Percentiles rank a stretch among this genome's conserved stretches.
Evolutionary conservation across 345 rosid species (phyloP).

Genomic region (Melastoma malabathricum): DNA sequence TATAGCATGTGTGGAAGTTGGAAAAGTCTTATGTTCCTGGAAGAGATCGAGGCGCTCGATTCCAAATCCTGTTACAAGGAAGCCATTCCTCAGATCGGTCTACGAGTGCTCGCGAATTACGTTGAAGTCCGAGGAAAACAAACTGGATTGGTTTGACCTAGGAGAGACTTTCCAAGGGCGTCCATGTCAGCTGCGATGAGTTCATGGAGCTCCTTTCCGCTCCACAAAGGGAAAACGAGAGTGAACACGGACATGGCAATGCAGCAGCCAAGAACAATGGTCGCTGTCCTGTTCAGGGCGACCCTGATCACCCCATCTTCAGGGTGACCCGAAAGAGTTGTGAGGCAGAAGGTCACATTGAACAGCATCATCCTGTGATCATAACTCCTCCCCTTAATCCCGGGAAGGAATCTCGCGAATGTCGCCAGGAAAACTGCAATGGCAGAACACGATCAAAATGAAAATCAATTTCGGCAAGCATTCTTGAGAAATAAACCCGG

Average conservation of each 20-base stretch:
- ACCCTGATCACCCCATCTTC: slow-evolving; percentile 13
- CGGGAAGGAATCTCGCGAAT: slow-evolving; percentile 22
- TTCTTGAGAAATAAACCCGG: neutral
- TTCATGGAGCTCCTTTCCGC: slow-evolving; percentile 27
- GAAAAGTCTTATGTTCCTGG: too few species aligned
- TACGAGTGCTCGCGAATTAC: too few species aligned
- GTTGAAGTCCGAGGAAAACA: neutral
- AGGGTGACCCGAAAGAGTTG: slow-evolving; percentile 21
- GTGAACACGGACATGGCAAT: slow-evolving; percentile 7
- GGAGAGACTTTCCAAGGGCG: slow-evolving; percentile 17
- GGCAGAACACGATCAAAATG: neutral
- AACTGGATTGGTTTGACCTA: slow-evolving; percentile 11
- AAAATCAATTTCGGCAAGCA: neutral
- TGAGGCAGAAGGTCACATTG: slow-evolving; percentile 25
- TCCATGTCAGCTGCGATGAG: slow-evolving; percentile 15
- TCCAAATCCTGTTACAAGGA: too few species aligned
- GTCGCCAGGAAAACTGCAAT: slow-evolving; percentile 17
- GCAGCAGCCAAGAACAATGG: slow-evolving; percentile 15
- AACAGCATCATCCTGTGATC: slow-evolving; percentile 26
- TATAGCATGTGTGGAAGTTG: too few species aligned
- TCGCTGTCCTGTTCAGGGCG: slow-evolving; percentile 13
- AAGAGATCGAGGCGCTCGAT: too few species aligned
- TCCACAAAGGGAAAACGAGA: slow-evolving; percentile 24
- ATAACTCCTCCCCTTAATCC: slow-evolving; percentile 21
- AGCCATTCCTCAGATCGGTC: too few species aligned